A percentile compares a stretch with the other conserved stretches of the same genome.
Evolutionary conservation across 495 filamentous ascomycete species (phyloP).

Genomic region (Annulohypoxylon nitens): DNA sequence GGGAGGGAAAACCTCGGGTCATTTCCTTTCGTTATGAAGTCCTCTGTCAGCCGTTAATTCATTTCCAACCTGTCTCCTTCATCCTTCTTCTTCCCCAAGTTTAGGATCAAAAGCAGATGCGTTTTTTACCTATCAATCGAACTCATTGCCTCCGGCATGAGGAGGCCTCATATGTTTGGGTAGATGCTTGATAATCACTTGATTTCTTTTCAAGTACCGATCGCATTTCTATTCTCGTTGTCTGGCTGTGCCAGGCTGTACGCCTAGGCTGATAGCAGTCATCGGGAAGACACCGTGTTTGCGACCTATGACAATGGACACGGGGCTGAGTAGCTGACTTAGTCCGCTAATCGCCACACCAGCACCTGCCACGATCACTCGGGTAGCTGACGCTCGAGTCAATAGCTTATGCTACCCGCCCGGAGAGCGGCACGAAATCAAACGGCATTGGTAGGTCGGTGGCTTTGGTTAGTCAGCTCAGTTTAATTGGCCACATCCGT

Average conservation of each 20-base stretch:
- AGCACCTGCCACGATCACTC: too few species aligned
- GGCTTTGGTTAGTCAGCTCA: not conserved
- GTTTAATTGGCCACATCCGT: not conserved
- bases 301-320: not conserved
- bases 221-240: not conserved
- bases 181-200: not conserved
- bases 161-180: not conserved
- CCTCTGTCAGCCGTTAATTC: not conserved
- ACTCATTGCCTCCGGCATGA: not conserved
- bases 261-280: not conserved
- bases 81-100: not conserved
- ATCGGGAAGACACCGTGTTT: not conserved
- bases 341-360: not conserved
- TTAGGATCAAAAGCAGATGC: not conserved
- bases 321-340: not conserved
- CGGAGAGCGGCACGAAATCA: too few species aligned
- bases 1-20: not conserved
- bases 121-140: not conserved
- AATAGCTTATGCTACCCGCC: too few species aligned
- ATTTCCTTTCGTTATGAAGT: not conserved
- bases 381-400: too few species aligned
- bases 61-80: not conserved
- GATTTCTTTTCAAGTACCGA: not conserved
- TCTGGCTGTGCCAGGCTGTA: not conserved
- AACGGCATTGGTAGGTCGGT: not conserved